Evolutionary conservation across 2,329 filamentous ascomycete genomes (phyloP).

Genomic region (Claviceps sp.): DNA sequence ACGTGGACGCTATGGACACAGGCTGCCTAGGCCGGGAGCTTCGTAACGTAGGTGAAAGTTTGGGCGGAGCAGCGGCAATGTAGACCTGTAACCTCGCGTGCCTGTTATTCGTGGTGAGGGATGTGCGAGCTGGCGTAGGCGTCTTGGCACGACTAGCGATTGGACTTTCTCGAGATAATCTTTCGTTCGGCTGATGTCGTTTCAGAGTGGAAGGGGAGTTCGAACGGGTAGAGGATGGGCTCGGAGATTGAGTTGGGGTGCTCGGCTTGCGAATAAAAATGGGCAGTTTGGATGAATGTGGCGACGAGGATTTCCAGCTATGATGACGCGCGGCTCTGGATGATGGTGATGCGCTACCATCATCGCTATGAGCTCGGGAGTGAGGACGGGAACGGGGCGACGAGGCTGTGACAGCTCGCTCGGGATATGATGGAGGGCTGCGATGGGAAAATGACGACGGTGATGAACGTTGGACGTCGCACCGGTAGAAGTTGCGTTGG

Average conservation of each 20-base stretch:
- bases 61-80: slow-evolving; percentile 55
- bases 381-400: slow-evolving; percentile 20
- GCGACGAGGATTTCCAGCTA: slow-evolving; percentile 12
- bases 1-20: slow-evolving; percentile 61
- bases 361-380: slow-evolving; percentile 47
- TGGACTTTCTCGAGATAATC: slow-evolving; percentile 23
- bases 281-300: slow-evolving; percentile 29
- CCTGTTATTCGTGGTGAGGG: slow-evolving; percentile 35
- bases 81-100: slow-evolving; percentile 56
- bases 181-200: slow-evolving; percentile 28
- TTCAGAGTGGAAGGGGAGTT: slow-evolving; percentile 39
- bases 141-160: slow-evolving; percentile 29
- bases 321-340: slow-evolving; percentile 18
- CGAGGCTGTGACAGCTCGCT: not conserved
- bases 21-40: slow-evolving; percentile 73
- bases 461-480: slow-evolving; percentile 45
- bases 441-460: slow-evolving; percentile 56
- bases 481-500: slow-evolving; percentile 42
- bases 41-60: slow-evolving; percentile 64
- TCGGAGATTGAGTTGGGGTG: slow-evolving; percentile 32
- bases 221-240: slow-evolving; percentile 39
- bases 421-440: slow-evolving; percentile 11
- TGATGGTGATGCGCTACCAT: slow-evolving; percentile 24
- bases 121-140: slow-evolving; percentile 28
- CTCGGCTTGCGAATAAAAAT: slow-evolving; percentile 31